Percentiles rank a stretch among this genome's conserved stretches.
phyloP scores from a whole-genome alignment of 2,329 filamentous ascomycete genomes.

The Penicillium sp. region DNA sequence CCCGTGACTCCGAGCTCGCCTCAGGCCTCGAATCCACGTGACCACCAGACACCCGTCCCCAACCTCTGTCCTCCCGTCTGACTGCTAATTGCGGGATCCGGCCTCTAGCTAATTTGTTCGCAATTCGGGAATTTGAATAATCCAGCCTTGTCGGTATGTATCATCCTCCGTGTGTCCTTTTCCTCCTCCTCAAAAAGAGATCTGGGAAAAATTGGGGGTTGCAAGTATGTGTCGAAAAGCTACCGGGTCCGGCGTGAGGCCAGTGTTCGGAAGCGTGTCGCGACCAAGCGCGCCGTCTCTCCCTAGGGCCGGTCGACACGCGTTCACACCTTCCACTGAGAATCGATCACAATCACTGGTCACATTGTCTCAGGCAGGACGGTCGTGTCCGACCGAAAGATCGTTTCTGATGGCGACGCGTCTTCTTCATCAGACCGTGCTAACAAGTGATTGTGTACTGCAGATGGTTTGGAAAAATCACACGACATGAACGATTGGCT shows the following conservation, averaged over 20 bases:
- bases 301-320: constrained; percentile 16
- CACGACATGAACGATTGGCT: constrained; percentile 50
- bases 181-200: constrained; percentile 1
- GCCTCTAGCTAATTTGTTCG: constrained; percentile 31
- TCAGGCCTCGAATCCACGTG: constrained; percentile 20
- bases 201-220: not conserved
- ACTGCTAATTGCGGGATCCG: constrained; percentile 32
- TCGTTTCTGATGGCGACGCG: constrained; percentile 14
- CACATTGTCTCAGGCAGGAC: no score
- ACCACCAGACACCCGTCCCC: constrained; percentile 16
- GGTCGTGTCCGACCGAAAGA: no score
- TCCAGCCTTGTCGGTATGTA: constrained; percentile 41
- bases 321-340: constrained; percentile 9
- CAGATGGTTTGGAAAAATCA: constrained; percentile 44
- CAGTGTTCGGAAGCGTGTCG: constrained; percentile 14
- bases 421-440: constrained; percentile 4
- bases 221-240: no score
- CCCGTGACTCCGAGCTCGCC: constrained; percentile 9
- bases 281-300: constrained; percentile 19
- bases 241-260: constrained; percentile 3
- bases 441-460: constrained; percentile 15
- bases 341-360: not conserved
- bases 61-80: constrained; percentile 27
- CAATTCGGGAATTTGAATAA: constrained; percentile 35
- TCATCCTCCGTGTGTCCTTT: constrained; percentile 10